Evolutionary conservation across 805 yeast genomes (phyloP).

Genomic region (Starmerella tilneyi): DNA sequence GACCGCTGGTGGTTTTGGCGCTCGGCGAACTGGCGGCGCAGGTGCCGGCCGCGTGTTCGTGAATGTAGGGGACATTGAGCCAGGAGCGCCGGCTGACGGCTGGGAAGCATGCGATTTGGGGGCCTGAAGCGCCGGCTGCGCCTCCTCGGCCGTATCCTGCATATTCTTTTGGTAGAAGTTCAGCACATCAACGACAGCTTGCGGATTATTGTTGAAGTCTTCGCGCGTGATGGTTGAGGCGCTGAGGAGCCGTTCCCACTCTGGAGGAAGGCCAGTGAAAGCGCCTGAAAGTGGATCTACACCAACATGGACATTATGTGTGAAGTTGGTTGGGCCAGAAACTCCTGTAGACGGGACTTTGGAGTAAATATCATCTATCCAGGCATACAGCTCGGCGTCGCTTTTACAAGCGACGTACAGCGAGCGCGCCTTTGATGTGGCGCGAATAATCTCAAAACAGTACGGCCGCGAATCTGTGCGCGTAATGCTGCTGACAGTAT

Average conservation of each 20-base stretch:
- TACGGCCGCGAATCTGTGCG: constrained; percentile 63
- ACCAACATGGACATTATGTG: constrained; percentile 93
- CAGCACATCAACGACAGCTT: constrained; percentile 85
- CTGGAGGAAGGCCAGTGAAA: constrained; percentile 83
- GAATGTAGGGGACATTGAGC: constrained; percentile 17
- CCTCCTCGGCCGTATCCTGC: constrained; percentile 18
- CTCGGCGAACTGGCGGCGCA: constrained; percentile 21
- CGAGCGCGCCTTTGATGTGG: constrained; percentile 40
- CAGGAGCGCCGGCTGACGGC: neutral
- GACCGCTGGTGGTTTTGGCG: constrained; percentile 20
- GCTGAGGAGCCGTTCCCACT: constrained; percentile 75
- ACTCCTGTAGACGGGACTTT: constrained; percentile 42
- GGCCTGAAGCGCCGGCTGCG: constrained; percentile 11
- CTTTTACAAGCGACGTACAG: constrained; percentile 65
- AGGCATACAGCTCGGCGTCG: constrained; percentile 69
- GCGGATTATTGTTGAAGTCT: constrained; percentile 86
- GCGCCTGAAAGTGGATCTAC: constrained; percentile 74
- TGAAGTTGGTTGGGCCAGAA: constrained; percentile 86
- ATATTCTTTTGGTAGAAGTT: constrained; percentile 49
- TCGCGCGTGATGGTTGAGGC: constrained; percentile 80
- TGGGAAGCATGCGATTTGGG: constrained; percentile 5
- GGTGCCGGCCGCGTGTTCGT: constrained; percentile 20
- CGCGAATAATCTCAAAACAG: constrained; percentile 61
- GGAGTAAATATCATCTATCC: constrained; percentile 74
- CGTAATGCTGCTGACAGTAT: constrained; percentile 52